phyloP scores from a whole-genome alignment of 78 protist species.

The Dictyostelium purpureum region DNA sequence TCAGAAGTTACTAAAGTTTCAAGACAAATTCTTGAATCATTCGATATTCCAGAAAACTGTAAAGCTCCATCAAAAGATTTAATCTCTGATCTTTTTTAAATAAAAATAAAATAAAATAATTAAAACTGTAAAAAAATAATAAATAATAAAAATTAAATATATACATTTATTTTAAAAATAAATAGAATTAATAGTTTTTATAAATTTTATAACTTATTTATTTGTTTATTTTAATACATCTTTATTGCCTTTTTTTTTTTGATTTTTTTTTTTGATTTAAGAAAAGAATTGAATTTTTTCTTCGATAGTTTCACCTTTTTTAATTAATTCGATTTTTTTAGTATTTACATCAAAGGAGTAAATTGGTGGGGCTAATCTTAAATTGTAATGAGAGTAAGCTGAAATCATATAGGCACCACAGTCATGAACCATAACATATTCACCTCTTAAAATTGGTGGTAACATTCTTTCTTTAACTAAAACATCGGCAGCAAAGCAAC shows the following conservation, averaged over 20 bases:
- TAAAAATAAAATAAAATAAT: neutral
- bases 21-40: slow-evolving; percentile 10
- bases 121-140: neutral
- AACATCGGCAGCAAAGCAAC: slow-evolving; percentile 73
- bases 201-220: neutral
- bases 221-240: neutral
- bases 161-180: neutral
- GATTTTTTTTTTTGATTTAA: neutral
- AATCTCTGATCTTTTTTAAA: slow-evolving; percentile 1
- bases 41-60: slow-evolving; percentile 46
- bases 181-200: neutral
- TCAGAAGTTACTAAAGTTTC: neutral
- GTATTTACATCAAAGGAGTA: neutral
- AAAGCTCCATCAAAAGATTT: neutral
- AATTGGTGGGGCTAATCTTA: slow-evolving; percentile 73
- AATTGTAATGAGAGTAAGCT: slow-evolving; percentile 45
- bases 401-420: slow-evolving; percentile 46
- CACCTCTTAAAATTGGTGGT: slow-evolving; percentile 5
- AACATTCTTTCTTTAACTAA: slow-evolving; percentile 28
- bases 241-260: no score
- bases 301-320: slow-evolving; percentile 66
- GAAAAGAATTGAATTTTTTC: slow-evolving; percentile 48
- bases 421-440: slow-evolving; percentile 57
- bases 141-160: no score
- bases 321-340: neutral